phyloP scores from a whole-genome alignment of 495 filamentous ascomycete species.

The Neurospora tetrasperma region DNA sequence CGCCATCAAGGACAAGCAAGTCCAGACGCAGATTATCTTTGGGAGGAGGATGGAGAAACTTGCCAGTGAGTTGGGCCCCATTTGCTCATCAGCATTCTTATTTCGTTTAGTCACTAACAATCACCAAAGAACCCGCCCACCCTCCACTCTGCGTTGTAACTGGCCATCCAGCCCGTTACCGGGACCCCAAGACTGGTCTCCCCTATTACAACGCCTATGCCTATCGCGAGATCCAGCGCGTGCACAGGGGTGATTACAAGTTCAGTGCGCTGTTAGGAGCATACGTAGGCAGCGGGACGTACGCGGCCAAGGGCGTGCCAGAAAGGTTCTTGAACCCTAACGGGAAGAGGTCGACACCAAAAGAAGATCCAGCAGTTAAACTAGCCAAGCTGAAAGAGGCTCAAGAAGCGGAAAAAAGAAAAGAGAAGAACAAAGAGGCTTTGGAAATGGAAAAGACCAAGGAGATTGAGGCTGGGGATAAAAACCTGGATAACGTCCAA shows the following conservation, averaged over 20 bases:
- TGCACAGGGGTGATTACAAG: slow-evolving; percentile 54
- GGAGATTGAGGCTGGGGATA: background rate
- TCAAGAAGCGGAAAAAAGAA: slow-evolving; percentile 2
- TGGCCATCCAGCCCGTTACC: slow-evolving; percentile 62
- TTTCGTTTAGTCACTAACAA: slow-evolving; percentile 5
- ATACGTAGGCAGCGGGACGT: slow-evolving; percentile 54
- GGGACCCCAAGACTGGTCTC: slow-evolving; percentile 66
- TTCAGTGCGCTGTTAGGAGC: slow-evolving; percentile 70
- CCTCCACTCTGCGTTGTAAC: slow-evolving; percentile 65
- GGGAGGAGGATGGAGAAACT: slow-evolving; percentile 43
- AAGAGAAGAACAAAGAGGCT: background rate
- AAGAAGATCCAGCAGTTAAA: background rate
- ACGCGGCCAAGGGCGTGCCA: slow-evolving; percentile 58
- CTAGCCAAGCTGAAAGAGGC: slow-evolving; percentile 6
- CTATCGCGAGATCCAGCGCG: slow-evolving; percentile 59
- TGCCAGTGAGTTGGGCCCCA: slow-evolving; percentile 28
- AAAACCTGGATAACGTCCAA: background rate
- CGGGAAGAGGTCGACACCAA: slow-evolving; percentile 16
- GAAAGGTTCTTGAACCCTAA: slow-evolving; percentile 49
- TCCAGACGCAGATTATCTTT: slow-evolving; percentile 45
- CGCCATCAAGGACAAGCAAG: slow-evolving; percentile 42
- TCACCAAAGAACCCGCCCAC: slow-evolving; percentile 32
- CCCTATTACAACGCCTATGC: slow-evolving; percentile 66
- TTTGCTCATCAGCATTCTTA: background rate
- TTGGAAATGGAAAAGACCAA: background rate